Evolutionary conservation across 306 rosid genomes (phyloP), one percentile per base, ranked within the genome.

Genomic region (Gillenia trifoliata): DNA sequence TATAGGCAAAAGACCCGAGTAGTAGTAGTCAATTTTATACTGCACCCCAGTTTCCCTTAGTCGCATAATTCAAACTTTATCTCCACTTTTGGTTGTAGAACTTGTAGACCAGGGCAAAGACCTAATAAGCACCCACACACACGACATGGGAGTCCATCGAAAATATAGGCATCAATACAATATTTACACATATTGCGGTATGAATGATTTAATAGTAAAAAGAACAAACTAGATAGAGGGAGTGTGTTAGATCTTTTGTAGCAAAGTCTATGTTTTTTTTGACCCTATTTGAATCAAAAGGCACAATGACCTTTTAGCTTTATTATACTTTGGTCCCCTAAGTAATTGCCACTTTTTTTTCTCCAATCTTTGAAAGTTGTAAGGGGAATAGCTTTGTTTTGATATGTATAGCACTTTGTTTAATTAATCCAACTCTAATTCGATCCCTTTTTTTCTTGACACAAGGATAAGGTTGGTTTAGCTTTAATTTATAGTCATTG

Each of bases 361-460:
- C 41, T 63, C 70, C 68, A 19, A 19, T 4, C 38, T 62, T 68
- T 68, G 72, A 60, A 59, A 74, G 20, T 38, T 63, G 34, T 1
- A 45, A 45, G 10, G 20, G 52, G 33, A 15, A 30, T n/a, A 26
- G 60, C 29, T 64, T 83, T 73, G 81, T 45, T 74, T 80, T 75
- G 23, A 34, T 45, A 64, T 45, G 76, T 16, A 16, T 79, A 79
- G 45, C 45, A 26, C 36, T 57, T 52, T 74, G 41, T 77, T 68
- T 45, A 13, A 55, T 45, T 45, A 62, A 15, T 11, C 52, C 6
- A 33, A 76, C 66, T 70, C 40, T 61, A 68, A 38, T 56, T 13
- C 4, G n/a, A 12, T 73, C 77, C 81, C 75, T 40, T 80, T 80
- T 80, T 69, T 80, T 73, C 38, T 6, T 69, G 77, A 79, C 72